Percentiles rank a stretch among this genome's conserved stretches.
Evolutionary conservation across 768 basidiomycete species (phyloP).

Genomic region (Cystofilobasidium ferigula): DNA sequence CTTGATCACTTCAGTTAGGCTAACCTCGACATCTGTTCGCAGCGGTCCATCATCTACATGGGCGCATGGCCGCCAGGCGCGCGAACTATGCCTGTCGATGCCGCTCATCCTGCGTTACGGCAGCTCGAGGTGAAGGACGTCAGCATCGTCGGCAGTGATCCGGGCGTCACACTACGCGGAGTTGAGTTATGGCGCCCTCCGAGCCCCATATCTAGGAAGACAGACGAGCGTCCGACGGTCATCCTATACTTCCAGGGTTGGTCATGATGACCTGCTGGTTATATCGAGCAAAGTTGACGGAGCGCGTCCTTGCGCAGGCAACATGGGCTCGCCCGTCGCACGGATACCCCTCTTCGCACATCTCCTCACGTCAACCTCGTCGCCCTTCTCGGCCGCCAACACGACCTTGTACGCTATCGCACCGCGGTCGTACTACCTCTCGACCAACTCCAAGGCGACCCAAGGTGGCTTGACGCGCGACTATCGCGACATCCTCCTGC

Average conservation of each 20-base stretch:
- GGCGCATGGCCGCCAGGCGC: constrained; percentile 43
- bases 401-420: constrained; percentile 41
- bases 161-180: constrained; percentile 30
- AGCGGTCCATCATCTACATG: constrained; percentile 47
- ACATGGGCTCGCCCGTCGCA: constrained; percentile 46
- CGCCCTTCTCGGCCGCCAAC: constrained; percentile 16
- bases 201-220: not conserved
- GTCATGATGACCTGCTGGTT: not conserved
- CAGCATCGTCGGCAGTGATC: constrained; percentile 28
- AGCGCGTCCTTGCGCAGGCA: constrained; percentile 38
- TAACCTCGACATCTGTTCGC: not conserved
- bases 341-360: constrained; percentile 44
- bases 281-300: no score
- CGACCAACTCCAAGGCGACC: constrained; percentile 40
- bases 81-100: constrained; percentile 28
- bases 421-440: constrained; percentile 48
- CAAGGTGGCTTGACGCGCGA: constrained; percentile 42
- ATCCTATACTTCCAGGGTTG: constrained; percentile 41
- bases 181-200: constrained; percentile 29
- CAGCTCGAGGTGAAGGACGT: constrained; percentile 36
- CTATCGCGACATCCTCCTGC: constrained; percentile 38
- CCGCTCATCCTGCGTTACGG: constrained; percentile 13
- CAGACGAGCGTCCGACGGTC: constrained; percentile 26
- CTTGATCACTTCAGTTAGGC: no score
- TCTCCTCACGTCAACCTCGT: constrained; percentile 24